phyloP scores from a whole-genome alignment of 768 basidiomycete genomes.

The Dendrothele bispora region DNA sequence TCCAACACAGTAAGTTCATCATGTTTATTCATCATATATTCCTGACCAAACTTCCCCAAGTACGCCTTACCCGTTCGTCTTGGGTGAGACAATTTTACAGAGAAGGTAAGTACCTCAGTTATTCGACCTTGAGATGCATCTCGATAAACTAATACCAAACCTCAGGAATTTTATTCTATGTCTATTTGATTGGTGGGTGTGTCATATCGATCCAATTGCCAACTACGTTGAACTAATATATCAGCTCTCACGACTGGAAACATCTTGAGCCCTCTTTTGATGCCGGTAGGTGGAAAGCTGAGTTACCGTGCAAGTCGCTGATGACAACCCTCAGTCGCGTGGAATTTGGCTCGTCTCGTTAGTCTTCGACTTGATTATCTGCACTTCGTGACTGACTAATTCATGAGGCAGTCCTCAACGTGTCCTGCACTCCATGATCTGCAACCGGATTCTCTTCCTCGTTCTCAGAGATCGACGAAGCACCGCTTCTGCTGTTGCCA shows the following conservation, averaged over 20 bases:
- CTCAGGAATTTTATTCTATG: slow-evolving; percentile 39
- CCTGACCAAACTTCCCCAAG: slow-evolving; percentile 17
- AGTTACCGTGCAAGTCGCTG: not conserved
- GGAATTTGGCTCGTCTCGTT: slow-evolving; percentile 46
- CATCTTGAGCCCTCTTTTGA: slow-evolving; percentile 36
- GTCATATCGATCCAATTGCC: not conserved
- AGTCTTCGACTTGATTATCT: slow-evolving; percentile 8
- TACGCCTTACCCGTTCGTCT: slow-evolving; percentile 30
- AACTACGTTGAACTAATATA: not conserved
- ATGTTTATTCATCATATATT: not conserved
- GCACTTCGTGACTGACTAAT: not conserved
- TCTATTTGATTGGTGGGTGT: slow-evolving; percentile 35
- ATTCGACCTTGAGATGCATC: not conserved
- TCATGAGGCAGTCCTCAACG: slow-evolving; percentile 34
- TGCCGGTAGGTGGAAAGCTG: slow-evolving; percentile 28
- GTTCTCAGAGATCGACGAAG: slow-evolving; percentile 38
- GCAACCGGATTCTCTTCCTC: slow-evolving; percentile 40
- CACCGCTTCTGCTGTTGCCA: too few relatives aligned
- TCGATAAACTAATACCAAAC: not conserved
- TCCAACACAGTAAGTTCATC: slow-evolving; percentile 33
- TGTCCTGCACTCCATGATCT: slow-evolving; percentile 42
- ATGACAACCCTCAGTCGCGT: slow-evolving; percentile 22
- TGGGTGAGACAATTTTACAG: slow-evolving; percentile 39
- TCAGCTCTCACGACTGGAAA: slow-evolving; percentile 40
- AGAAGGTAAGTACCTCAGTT: slow-evolving; percentile 38